Evolutionary conservation across 257 asterid species (phyloP).

Genomic region (Asclepias syriaca): DNA sequence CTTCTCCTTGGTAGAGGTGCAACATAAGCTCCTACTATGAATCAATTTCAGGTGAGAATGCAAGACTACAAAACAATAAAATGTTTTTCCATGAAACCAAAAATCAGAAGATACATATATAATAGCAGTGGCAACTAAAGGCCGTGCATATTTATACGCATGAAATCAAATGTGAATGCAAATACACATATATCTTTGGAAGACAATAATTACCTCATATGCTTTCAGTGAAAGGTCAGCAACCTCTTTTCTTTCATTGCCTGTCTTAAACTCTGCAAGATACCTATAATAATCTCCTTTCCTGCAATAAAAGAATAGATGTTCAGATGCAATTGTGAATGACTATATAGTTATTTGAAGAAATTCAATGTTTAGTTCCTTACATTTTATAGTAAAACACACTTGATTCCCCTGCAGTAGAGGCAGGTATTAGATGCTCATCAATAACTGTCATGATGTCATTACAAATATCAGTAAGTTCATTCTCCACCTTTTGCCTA

Average conservation of each 20-base stretch:
- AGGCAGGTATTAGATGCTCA: conserved; percentile 81
- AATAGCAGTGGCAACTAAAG: too few relatives aligned
- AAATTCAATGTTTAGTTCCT: conserved; percentile 18
- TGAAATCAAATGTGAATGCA: background rate
- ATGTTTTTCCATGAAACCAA: background rate
- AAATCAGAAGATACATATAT: background rate
- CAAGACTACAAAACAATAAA: background rate
- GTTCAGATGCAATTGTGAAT: background rate
- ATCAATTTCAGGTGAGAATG: background rate
- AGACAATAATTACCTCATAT: conserved; percentile 28
- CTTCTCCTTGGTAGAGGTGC: background rate
- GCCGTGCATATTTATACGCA: background rate
- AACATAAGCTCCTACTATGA: background rate
- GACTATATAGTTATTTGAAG: background rate
- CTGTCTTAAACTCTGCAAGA: conserved; percentile 40
- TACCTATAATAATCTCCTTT: conserved; percentile 49
- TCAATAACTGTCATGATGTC: conserved; percentile 75
- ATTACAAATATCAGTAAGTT: conserved; percentile 61
- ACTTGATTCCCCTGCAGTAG: conserved; percentile 68
- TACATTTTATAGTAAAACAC: conserved; percentile 88
- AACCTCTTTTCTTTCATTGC: conserved; percentile 36
- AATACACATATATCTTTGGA: background rate
- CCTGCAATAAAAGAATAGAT: conserved; percentile 24
- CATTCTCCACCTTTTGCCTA: conserved; percentile 72
- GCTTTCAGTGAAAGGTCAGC: conserved; percentile 43